A percentile compares a stretch with the other conserved stretches of the same genome.
These are phyloP conservation scores for Fusarium sp. DNA, from an alignment of 2,329 filamentous ascomycete genomes.

Conservation along the genomic window DNA sequence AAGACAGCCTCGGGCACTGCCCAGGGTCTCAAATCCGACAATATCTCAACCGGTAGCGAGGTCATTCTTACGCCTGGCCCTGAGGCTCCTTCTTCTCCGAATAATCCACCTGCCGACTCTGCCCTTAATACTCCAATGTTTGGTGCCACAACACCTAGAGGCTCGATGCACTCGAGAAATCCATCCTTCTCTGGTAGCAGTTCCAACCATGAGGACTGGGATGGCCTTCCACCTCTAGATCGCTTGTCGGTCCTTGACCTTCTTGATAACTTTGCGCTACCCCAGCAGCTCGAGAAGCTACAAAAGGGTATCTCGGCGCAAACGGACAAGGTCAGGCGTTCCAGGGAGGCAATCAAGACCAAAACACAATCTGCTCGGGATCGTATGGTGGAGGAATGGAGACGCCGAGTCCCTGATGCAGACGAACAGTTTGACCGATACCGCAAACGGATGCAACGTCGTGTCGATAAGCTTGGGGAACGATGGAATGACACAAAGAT, in stretches of 20 bases:
- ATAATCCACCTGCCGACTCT: slow-evolving; percentile 60
- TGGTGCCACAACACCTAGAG: slow-evolving; percentile 61
- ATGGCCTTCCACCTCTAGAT: slow-evolving; percentile 87
- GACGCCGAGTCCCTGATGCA: slow-evolving; percentile 84
- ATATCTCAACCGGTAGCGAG: slow-evolving; percentile 54
- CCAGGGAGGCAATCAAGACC: slow-evolving; percentile 83
- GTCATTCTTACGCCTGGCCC: slow-evolving; percentile 58
- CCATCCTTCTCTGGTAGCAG: slow-evolving; percentile 86
- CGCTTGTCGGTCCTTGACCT: slow-evolving; percentile 92
- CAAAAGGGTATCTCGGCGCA: slow-evolving; percentile 86
- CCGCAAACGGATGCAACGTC: slow-evolving; percentile 84
- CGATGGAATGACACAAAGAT: slow-evolving; percentile 91
- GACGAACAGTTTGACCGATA: slow-evolving; percentile 96
- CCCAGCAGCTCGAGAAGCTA: slow-evolving; percentile 90
- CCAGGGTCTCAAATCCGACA: slow-evolving; percentile 43
- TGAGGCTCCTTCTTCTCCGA: slow-evolving; percentile 55
- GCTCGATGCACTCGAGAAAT: slow-evolving; percentile 76
- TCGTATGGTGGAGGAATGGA: slow-evolving; percentile 93
- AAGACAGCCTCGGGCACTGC: slow-evolving; percentile 32
- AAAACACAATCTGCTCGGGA: slow-evolving; percentile 84
- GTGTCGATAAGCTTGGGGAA: slow-evolving; percentile 86
- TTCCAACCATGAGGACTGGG: slow-evolving; percentile 90
- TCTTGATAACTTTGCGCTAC: slow-evolving; percentile 91
- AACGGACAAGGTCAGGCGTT: slow-evolving; percentile 85
- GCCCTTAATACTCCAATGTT: slow-evolving; percentile 65